phyloP scores from a whole-genome alignment of 805 yeast species.

The Phaffomyces thermotolerans region DNA sequence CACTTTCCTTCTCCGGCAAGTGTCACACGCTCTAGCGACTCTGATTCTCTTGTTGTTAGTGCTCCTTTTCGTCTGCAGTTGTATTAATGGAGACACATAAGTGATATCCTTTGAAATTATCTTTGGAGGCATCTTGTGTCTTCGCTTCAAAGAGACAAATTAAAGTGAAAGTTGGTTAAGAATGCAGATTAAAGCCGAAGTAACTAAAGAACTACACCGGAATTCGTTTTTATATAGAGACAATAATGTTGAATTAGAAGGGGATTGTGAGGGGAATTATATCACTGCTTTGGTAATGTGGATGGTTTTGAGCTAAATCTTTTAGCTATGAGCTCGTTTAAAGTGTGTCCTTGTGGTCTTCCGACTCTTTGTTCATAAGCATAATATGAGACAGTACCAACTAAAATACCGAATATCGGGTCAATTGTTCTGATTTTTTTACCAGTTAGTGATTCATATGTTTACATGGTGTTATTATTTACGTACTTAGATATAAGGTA shows the following conservation, averaged over 20 bases:
- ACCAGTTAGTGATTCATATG: background rate
- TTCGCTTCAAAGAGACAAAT: no score
- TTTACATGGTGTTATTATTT: background rate
- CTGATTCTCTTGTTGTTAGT: slow-evolving; percentile 42
- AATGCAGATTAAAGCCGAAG: no score
- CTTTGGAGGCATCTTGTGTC: slow-evolving; percentile 18
- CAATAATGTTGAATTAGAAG: background rate
- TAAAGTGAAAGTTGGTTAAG: no score
- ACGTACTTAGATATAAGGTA: slow-evolving; percentile 23
- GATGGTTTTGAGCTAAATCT: slow-evolving; percentile 14
- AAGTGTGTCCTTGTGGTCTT: slow-evolving; percentile 51
- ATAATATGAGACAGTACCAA: slow-evolving; percentile 60
- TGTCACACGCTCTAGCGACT: slow-evolving; percentile 69
- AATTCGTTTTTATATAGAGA: no score
- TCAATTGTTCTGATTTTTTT: slow-evolving; percentile 39
- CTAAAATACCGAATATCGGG: slow-evolving; percentile 54
- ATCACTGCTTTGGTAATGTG: no score
- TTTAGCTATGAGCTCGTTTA: slow-evolving; percentile 44
- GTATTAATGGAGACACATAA: slow-evolving; percentile 20
- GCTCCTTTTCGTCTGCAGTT: slow-evolving; percentile 15
- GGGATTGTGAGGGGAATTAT: background rate
- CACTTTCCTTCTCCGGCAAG: slow-evolving; percentile 67
- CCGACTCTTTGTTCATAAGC: slow-evolving; percentile 53
- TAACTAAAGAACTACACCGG: no score
- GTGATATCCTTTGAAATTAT: slow-evolving; percentile 18